Conservation (phyloP, 2,329 filamentous ascomycete genomes). For the Aspergillus latus region DNA sequence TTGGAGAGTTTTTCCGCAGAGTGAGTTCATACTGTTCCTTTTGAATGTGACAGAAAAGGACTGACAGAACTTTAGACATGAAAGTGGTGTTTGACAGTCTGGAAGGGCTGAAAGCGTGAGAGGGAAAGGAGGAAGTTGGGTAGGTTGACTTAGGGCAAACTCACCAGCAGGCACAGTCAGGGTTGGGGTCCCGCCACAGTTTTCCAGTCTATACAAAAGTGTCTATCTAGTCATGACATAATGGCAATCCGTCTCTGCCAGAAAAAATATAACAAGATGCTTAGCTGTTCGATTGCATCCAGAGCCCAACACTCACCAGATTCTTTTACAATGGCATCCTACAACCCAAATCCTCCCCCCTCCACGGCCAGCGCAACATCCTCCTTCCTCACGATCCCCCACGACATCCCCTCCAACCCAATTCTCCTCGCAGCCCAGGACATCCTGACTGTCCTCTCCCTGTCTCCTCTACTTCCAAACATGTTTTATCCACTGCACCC, state of each 20-base stretch:
- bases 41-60: not conserved
- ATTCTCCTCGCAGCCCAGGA: not conserved
- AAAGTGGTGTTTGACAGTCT: conserved; percentile 12
- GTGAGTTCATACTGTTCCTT: conserved; percentile 3
- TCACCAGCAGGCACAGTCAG: not conserved
- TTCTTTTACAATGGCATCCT: conserved; percentile 3
- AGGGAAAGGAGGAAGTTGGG: not conserved
- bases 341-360: not conserved
- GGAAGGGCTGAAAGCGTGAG: not conserved
- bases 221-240: not conserved
- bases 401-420: conserved; percentile 4
- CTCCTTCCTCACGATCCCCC: conserved; percentile 9
- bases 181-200: not conserved
- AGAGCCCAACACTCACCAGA: not conserved
- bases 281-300: not conserved
- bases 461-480: not conserved
- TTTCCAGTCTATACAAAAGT: not conserved
- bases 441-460: not conserved
- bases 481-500: not conserved
- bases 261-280: not conserved
- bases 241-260: not conserved
- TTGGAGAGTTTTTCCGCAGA: conserved; percentile 42
- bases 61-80: conserved; percentile 8
- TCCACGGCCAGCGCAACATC: not conserved
- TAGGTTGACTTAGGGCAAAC: not conserved